These are phyloP conservation scores for Nelumbo lutea DNA, from an alignment of 164 flowering plant genomes.

Conservation along the genomic window DNA sequence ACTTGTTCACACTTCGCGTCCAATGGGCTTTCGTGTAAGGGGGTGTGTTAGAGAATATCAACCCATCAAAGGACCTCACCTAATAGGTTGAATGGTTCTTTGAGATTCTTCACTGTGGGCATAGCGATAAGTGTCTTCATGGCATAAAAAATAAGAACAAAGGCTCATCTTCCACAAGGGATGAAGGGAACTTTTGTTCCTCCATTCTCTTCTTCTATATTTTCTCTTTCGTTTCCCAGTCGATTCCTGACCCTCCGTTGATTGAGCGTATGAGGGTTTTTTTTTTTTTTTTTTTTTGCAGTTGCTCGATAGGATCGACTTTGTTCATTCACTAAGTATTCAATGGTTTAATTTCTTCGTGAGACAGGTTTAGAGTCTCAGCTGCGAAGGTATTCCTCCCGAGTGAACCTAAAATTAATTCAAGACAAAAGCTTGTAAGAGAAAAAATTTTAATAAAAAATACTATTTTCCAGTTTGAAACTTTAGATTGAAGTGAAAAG, in stretches of 20 bases:
- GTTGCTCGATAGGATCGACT: constrained; percentile 6
- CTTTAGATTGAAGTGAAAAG: neutral
- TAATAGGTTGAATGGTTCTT: no score
- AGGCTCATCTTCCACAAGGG: constrained; percentile 83
- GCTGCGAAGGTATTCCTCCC: neutral
- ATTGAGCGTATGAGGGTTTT: constrained; percentile 4
- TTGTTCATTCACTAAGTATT: constrained; percentile 7
- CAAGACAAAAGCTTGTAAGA: neutral
- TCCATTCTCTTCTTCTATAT: constrained; percentile 19
- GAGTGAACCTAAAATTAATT: constrained; percentile 1
- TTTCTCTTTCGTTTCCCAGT: constrained; percentile 21
- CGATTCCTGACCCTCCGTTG: constrained; percentile 3
- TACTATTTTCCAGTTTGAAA: no score
- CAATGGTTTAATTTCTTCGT: constrained; percentile 2
- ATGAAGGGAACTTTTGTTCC: constrained; percentile 17
- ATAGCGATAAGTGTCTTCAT: constrained; percentile 64
- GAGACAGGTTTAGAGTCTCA: constrained; percentile 5
- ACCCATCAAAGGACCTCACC: no score
- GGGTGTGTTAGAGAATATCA: no score
- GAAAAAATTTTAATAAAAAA: neutral
- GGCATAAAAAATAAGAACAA: constrained; percentile 81
- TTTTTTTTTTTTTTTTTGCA: constrained; percentile 10
- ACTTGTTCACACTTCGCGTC: no score
- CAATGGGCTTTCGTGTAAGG: no score
- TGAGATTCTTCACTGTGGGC: constrained; percentile 68